Evolutionary conservation across 345 rosid species (phyloP).

Genomic region (Eucalyptus sp.): DNA sequence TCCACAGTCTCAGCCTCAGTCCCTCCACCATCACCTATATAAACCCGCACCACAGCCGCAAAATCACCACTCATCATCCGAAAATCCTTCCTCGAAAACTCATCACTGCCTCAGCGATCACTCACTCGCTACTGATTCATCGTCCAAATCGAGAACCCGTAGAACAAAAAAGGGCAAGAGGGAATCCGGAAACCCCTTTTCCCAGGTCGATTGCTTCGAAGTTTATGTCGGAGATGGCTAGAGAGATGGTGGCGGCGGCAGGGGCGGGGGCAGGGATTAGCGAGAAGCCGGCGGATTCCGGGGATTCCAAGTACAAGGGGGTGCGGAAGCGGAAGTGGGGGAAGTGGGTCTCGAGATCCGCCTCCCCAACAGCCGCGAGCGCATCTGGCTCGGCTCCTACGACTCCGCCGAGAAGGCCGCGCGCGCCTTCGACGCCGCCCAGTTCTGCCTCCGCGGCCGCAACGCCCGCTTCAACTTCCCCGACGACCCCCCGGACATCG

Average conservation of each 20-base stretch:
- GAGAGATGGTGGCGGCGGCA: not conserved
- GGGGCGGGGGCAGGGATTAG: not conserved
- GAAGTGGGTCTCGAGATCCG: slow-evolving; percentile 54
- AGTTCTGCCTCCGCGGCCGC: slow-evolving; percentile 62
- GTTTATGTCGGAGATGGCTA: not conserved
- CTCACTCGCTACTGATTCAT: accelerated
- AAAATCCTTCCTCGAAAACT: not conserved
- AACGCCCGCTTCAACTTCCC: slow-evolving; percentile 64
- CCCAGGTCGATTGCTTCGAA: not conserved
- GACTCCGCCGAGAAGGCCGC: slow-evolving; percentile 76
- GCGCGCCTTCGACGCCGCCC: slow-evolving; percentile 80
- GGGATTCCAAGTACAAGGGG: slow-evolving; percentile 25
- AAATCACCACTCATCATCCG: not conserved
- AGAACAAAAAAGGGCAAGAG: not conserved
- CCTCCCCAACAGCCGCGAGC: slow-evolving; percentile 39
- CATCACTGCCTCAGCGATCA: not conserved
- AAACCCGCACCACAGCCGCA: not conserved
- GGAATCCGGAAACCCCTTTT: not conserved
- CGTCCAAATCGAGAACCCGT: not conserved
- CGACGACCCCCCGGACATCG: slow-evolving; percentile 46
- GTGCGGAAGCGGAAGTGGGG: slow-evolving; percentile 67
- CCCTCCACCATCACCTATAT: not conserved
- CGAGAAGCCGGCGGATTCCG: slow-evolving; percentile 1
- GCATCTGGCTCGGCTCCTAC: slow-evolving; percentile 61
- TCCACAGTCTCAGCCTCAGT: not conserved